Evolutionary conservation across 2,329 filamentous ascomycete genomes (phyloP).

Genomic region (Cordyceps tenuipes): DNA sequence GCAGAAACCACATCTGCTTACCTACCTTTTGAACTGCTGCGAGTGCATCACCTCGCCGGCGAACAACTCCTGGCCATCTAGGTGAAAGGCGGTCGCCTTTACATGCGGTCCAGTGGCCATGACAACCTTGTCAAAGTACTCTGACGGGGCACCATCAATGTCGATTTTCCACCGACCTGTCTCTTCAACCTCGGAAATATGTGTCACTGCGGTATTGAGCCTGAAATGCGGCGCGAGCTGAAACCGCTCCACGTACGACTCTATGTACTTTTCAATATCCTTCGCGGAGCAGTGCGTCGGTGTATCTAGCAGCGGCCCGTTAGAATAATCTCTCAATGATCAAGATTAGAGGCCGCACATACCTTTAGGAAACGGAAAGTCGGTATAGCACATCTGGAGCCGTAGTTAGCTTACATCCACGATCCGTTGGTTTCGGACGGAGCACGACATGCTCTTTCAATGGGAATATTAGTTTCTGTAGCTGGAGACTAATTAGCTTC

Average conservation of each 20-base stretch:
- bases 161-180: slow-evolving; percentile 22
- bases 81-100: slow-evolving; percentile 25
- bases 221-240: slow-evolving; percentile 19
- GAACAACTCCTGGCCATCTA: slow-evolving; percentile 30
- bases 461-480: slow-evolving; percentile 26
- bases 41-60: slow-evolving; percentile 32
- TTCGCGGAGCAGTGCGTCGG: slow-evolving; percentile 19
- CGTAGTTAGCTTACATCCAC: neutral
- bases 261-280: slow-evolving; percentile 24
- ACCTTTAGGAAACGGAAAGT: slow-evolving; percentile 25
- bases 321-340: neutral
- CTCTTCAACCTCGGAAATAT: slow-evolving; percentile 16
- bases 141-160: slow-evolving; percentile 17
- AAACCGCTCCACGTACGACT: slow-evolving; percentile 27
- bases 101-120: slow-evolving; percentile 27
- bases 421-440: too few species aligned
- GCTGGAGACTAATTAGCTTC: slow-evolving; percentile 13
- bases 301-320: neutral
- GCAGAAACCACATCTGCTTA: neutral
- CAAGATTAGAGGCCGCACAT: slow-evolving; percentile 5
- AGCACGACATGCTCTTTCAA: slow-evolving; percentile 19
- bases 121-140: slow-evolving; percentile 30
- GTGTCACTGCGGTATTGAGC: slow-evolving; percentile 18
- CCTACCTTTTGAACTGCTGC: slow-evolving; percentile 25
- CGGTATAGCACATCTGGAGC: slow-evolving; percentile 27